Base-by-base conservation (phyloP, 1,284 basidiomycete genomes). In the Ustilago sp. region DNA sequence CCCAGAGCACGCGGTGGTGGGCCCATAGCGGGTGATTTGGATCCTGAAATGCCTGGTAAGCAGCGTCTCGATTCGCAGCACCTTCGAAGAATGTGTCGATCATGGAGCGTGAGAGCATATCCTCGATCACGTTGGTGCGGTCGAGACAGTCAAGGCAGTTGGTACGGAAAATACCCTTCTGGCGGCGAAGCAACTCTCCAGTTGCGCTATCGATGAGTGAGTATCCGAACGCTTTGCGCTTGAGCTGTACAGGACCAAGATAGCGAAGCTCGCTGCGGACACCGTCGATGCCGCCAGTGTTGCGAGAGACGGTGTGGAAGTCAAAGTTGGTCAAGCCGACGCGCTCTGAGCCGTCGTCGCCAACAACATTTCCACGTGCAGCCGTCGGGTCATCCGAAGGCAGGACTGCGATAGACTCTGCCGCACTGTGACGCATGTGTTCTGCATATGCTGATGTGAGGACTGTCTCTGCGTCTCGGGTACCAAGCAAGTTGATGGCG, bases 61-160 rank as follows among this genome's bases (percentile, higher is more conserved):
- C 50, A 3, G 64, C 28, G n/a, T 74, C 64, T 31, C 66, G 62
- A n/a, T 45, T 60, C 4, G 61, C 54, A 15, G 64, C 78, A 8
- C 67, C 58, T 12, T 80, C 79, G 34, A 83, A 60, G 52, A 81
- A 80, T 15, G 67, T 41, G 51, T 82, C 78, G 17, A 85, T 77
- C 59, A 73, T 67, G 13, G 75, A 69, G 12, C 83, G 82, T 52
- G 83, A 84, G 19, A 85, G 67, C 62, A 82, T 72, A 36, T 98
- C 95, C 87, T 98, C 93, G 1, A 98, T 91, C 77, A 97, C 97
- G 85, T 99, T 99, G n/a, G 97, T 99, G 43, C 97, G 91, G 84
- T 98, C 96, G 72, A 98, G 88, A 86, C 95, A 98, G 86, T 98
- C 96, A 55, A 99, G 88, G 85, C 96, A 99, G 84, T 99, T 99